phyloP scores from a whole-genome alignment of 2,329 filamentous ascomycete species.

The Sclerotinia minor region DNA sequence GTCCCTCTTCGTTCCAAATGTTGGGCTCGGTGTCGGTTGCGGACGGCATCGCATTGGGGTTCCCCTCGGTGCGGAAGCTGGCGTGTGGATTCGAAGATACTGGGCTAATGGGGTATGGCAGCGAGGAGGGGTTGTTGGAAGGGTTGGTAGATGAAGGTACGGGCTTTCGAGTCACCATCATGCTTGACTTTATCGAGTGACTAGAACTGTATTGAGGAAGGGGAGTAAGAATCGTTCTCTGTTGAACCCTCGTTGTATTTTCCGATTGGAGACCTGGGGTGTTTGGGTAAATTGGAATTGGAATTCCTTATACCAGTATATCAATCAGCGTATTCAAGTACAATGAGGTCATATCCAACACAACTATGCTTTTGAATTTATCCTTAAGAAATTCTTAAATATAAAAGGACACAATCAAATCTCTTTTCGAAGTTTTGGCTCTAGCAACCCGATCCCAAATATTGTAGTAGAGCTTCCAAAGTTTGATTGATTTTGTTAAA shows the following conservation, averaged over 20 bases:
- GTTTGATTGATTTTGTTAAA: background rate
- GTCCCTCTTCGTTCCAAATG: constrained; percentile 33
- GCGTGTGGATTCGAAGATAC: constrained; percentile 25
- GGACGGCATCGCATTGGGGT: constrained; percentile 27
- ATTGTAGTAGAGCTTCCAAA: background rate
- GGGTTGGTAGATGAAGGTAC: constrained; percentile 30
- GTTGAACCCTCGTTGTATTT: background rate
- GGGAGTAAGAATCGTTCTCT: background rate
- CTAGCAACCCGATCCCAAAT: background rate
- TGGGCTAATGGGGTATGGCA: constrained; percentile 38
- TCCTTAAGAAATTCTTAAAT: background rate
- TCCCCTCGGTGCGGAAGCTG: constrained; percentile 30
- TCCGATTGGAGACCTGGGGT: background rate
- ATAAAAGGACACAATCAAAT: background rate
- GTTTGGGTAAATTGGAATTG: background rate
- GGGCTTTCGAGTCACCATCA: constrained; percentile 40
- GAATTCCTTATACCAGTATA: background rate
- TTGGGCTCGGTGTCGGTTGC: constrained; percentile 30
- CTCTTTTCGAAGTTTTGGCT: background rate
- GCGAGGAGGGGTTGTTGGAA: constrained; percentile 19
- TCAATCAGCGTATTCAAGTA: background rate
- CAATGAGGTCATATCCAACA: constrained; percentile 22
- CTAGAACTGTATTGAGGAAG: background rate
- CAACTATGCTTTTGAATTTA: background rate
- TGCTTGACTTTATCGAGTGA: background rate